These are phyloP conservation scores for Microcyclosporella mali DNA, from an alignment of 2,329 filamentous ascomycete genomes.

Conservation along the genomic window DNA sequence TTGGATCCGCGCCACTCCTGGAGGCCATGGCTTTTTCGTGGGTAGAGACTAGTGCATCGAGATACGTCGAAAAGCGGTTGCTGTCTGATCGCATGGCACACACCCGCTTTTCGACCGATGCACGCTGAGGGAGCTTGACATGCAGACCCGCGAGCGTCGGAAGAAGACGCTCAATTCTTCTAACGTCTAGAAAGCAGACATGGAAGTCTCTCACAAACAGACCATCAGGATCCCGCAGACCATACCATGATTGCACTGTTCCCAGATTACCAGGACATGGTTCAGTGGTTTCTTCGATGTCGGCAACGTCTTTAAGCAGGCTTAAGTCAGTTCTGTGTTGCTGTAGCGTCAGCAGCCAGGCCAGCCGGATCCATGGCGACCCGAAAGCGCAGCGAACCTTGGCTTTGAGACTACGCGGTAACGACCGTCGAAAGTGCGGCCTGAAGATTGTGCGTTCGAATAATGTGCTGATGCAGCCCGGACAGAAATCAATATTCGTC, in stretches of 20 bases:
- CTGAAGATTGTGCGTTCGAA: slow-evolving; percentile 64
- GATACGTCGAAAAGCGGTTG: slow-evolving; percentile 51
- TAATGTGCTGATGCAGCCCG: slow-evolving; percentile 66
- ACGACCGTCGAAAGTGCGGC: slow-evolving; percentile 58
- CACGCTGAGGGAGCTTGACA: slow-evolving; percentile 39
- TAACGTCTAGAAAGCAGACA: slow-evolving; percentile 68
- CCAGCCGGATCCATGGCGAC: slow-evolving; percentile 74
- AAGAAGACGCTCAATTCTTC: slow-evolving; percentile 65
- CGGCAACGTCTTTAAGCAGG: slow-evolving; percentile 63
- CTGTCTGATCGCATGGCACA: slow-evolving; percentile 65
- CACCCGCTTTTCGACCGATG: slow-evolving; percentile 46
- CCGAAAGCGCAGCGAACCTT: slow-evolving; percentile 73
- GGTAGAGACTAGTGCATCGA: slow-evolving; percentile 51
- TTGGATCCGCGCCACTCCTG: slow-evolving; percentile 48
- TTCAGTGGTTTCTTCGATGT: slow-evolving; percentile 51
- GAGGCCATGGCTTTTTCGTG: slow-evolving; percentile 39
- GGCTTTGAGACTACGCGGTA: slow-evolving; percentile 51
- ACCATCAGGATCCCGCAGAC: slow-evolving; percentile 62
- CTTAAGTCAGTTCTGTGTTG: slow-evolving; percentile 59
- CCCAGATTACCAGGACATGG: slow-evolving; percentile 54
- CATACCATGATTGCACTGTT: slow-evolving; percentile 64
- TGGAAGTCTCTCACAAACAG: slow-evolving; percentile 65
- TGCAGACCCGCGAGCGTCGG: slow-evolving; percentile 67
- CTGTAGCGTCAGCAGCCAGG: slow-evolving; percentile 73
- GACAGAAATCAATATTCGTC: slow-evolving; percentile 72